phyloP scores from a whole-genome alignment of 352 stramenopile genomes.

The Globisporangium canariense region DNA sequence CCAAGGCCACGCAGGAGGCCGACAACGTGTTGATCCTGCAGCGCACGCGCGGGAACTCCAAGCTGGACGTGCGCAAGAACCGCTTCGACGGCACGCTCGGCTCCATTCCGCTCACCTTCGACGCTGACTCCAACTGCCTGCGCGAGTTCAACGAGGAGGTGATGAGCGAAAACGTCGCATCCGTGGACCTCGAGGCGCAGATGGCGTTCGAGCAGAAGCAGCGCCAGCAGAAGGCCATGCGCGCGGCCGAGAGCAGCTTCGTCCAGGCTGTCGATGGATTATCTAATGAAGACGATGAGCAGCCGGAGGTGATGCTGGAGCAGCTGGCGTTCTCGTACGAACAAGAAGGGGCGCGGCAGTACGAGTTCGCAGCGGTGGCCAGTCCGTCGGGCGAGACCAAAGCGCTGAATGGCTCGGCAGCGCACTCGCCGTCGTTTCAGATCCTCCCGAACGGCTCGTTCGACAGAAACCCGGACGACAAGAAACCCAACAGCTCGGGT shows the following conservation, averaged over 20 bases:
- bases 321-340: conserved; percentile 14
- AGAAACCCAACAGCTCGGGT: conserved; percentile 20
- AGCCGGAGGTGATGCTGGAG: background rate
- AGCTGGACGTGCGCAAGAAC: conserved; percentile 97
- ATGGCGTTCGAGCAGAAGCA: conserved; percentile 75
- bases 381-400: background rate
- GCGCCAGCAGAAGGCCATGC: conserved; percentile 31
- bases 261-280: conserved; percentile 20
- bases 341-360: conserved; percentile 7
- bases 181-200: conserved; percentile 71
- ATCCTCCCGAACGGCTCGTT: conserved; percentile 9
- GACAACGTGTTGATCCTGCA: conserved; percentile 99
- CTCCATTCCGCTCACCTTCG: conserved; percentile 84
- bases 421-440: conserved; percentile 6
- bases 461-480: conserved; percentile 20
- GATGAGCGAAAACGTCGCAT: conserved; percentile 69
- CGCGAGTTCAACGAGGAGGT: conserved; percentile 58
- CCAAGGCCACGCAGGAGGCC: conserved; percentile 99
- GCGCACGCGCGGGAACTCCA: conserved; percentile 83
- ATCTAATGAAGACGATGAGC: conserved; percentile 5
- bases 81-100: conserved; percentile 92
- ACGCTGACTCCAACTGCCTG: conserved; percentile 59
- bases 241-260: conserved; percentile 12
- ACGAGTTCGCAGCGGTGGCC: conserved; percentile 5
- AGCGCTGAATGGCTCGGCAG: background rate